Conservation (phyloP, 805 yeast species). For the Teunomyces gatunensis region DNA sequence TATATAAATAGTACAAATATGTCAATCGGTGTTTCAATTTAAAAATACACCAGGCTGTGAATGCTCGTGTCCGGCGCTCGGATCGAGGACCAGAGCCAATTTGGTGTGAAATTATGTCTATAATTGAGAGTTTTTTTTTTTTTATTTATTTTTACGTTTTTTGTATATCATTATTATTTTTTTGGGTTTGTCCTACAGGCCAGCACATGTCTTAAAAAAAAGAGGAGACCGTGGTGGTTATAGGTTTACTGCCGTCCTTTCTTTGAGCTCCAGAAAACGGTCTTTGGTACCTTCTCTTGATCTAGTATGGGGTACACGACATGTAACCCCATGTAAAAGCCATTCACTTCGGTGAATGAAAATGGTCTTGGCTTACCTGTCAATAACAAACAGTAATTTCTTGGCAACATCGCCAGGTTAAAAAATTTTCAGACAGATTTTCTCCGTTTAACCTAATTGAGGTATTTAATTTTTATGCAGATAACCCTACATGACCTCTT, state of each 20-base stretch:
- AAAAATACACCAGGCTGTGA: not conserved
- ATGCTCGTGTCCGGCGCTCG: not conserved
- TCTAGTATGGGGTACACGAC: not conserved
- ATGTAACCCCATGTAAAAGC: not conserved
- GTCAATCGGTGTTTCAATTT: constrained; percentile 2
- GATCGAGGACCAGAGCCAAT: not conserved
- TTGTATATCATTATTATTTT: not conserved
- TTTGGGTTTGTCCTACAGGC: not conserved
- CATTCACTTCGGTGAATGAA: constrained; percentile 1
- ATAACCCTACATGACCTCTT: not conserved
- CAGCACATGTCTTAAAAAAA: not conserved
- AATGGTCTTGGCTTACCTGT: constrained; percentile 4
- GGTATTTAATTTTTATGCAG: not conserved
- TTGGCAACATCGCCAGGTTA: not conserved
- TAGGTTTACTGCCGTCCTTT: not conserved
- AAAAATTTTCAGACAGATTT: not conserved
- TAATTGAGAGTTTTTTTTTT: not conserved
- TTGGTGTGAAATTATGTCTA: not conserved
- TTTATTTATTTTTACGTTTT: not conserved
- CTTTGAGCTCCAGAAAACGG: not conserved
- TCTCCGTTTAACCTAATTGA: not conserved
- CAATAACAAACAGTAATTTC: not conserved
- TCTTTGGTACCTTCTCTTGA: not conserved
- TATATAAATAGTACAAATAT: not conserved
- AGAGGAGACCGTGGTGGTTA: constrained; percentile 1